Base-by-base conservation (phyloP, 2,329 filamentous ascomycete genomes). In the Lomentospora prolificans region DNA sequence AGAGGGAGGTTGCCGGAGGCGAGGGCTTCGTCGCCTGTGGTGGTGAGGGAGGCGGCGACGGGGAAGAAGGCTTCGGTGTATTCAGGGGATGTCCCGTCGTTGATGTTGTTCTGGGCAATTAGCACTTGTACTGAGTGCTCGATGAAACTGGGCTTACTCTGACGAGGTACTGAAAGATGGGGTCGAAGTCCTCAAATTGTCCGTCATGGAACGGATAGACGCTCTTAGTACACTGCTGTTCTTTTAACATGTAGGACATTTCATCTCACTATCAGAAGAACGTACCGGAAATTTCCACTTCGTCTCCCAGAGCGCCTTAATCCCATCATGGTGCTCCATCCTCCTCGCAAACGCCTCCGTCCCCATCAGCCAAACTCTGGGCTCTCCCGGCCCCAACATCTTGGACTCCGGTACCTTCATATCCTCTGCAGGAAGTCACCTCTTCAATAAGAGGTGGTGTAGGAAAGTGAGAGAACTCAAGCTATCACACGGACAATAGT, bases 141-240 rank as follows among this genome's bases (percentile, higher is more conserved):
- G n/a, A n/a, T n/a, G 41, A 22, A 22, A 12, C 7, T 4, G 19
- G 19, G 22, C 64, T 53, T 66, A 80, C 78, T 59, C 76, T 68
- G 51, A 85, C 79, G 48, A 90, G 71, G 56, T 79, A 70, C n/a
- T 78, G 66, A 53, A 88, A 87, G 30, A 90, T 76, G 17, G 84
- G 84, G 61, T 80, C 77, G 64, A 90, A 89, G 68, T 90, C 87
- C 57, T 81, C 75, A 57, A 79, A 78, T 3, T 75, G 72, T 51
- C 83, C 81, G 68, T 90, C 87, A 72, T 90, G 87, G 74, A 90
- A 90, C 0, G 85, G 84, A 62, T 88, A 87, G 7, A 89, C 75
- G 57, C 81, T 77, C 69, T 82, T 83, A 33, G 69, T 67, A 66
- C 79, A 82, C 75, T 76, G 33, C 4, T n/a, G 7, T 5, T 44